phyloP scores from a whole-genome alignment of 179 eudicot species.

The Spergularia azorica region DNA sequence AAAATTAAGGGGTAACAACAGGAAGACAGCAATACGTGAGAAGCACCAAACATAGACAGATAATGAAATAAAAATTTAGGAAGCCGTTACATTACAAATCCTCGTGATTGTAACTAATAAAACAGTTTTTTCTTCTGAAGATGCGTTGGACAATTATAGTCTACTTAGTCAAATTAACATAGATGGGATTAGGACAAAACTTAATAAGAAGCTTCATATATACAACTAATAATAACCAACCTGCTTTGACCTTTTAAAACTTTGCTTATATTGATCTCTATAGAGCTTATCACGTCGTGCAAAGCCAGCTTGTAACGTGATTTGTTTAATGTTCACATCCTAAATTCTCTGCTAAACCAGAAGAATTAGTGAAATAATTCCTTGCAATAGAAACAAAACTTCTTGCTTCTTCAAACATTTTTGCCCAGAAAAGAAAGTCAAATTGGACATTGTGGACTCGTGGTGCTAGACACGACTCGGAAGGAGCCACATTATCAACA shows the following conservation, averaged over 20 bases:
- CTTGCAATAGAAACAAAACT: background rate
- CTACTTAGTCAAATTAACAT: conserved; percentile 20
- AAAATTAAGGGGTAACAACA: too few species aligned
- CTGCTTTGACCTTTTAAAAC: conserved; percentile 35
- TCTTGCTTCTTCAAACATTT: background rate
- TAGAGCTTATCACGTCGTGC: conserved; percentile 37
- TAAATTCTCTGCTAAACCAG: conserved; percentile 12
- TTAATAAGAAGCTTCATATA: conserved; percentile 18
- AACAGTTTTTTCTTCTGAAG: background rate
- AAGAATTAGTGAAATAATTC: conserved; percentile 2
- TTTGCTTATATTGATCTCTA: conserved; percentile 8
- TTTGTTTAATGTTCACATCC: conserved; percentile 23
- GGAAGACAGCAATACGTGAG: too few species aligned
- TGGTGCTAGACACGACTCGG: background rate
- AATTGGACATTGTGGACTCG: background rate
- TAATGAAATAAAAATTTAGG: too few species aligned
- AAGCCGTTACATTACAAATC: background rate
- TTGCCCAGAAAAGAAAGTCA: conserved; percentile 6
- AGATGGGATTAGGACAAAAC: conserved; percentile 4
- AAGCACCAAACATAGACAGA: too few species aligned
- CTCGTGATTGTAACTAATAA: conserved; percentile 19
- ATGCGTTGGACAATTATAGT: conserved; percentile 13
- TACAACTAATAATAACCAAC: conserved; percentile 21
- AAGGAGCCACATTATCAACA: background rate
- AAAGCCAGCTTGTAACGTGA: conserved; percentile 28